Conservation (phyloP, 306 rosid species). For the Astragalus membranaceus region DNA sequence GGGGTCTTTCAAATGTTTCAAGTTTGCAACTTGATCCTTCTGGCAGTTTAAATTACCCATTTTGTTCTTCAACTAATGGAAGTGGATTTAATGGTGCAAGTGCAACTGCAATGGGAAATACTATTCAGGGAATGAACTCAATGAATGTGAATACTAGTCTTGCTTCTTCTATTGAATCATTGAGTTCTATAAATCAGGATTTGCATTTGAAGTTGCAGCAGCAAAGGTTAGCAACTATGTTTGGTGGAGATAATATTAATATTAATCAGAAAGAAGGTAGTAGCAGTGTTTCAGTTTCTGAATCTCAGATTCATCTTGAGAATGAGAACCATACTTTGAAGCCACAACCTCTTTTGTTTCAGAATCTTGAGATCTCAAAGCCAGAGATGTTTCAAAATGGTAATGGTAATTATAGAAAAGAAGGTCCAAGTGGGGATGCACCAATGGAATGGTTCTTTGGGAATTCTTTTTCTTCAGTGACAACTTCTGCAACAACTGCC, state of each 20-base stretch:
- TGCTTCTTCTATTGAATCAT: constrained; percentile 77
- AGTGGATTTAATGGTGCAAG: constrained; percentile 3
- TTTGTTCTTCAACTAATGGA: constrained; percentile 10
- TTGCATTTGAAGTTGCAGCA: constrained; percentile 93
- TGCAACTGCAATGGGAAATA: background rate
- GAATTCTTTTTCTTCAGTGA: constrained; percentile 46
- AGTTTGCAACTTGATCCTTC: constrained; percentile 43
- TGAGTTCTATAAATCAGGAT: constrained; percentile 86
- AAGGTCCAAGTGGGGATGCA: constrained; percentile 32
- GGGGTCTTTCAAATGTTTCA: constrained; percentile 23
- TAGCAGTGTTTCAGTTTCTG: background rate
- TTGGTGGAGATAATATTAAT: constrained; percentile 20
- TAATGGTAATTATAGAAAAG: constrained; percentile 25
- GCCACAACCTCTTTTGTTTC: constrained; percentile 51
- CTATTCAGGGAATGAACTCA: constrained; percentile 35
- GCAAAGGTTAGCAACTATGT: constrained; percentile 61
- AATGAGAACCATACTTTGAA: constrained; percentile 36
- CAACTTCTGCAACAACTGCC: constrained; percentile 30
- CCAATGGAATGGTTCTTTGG: constrained; percentile 89
- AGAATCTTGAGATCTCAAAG: constrained; percentile 47
- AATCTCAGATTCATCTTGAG: constrained; percentile 15
- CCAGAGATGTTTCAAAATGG: background rate
- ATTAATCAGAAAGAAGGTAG: constrained; percentile 4
- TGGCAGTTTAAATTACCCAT: constrained; percentile 32
- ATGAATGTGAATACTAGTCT: constrained; percentile 31